Percentiles rank a stretch among this genome's conserved stretches.
Conservation (phyloP, 176 grass and related monocot genomes). For the Leersia perrieri region DNA sequence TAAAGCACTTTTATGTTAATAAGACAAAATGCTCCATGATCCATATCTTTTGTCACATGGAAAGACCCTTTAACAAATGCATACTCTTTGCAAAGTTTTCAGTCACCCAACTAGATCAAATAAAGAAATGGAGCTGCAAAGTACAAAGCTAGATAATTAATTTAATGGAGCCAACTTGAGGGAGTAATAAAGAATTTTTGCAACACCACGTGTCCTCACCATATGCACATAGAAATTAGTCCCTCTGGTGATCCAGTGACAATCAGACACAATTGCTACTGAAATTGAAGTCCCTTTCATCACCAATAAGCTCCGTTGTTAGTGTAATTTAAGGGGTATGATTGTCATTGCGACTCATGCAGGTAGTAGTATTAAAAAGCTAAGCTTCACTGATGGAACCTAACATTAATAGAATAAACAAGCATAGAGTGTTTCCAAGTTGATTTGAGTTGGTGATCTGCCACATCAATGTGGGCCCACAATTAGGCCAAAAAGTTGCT, state of each 20-base stretch:
- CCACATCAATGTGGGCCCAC: slow-evolving; percentile 47
- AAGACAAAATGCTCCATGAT: slow-evolving; percentile 37
- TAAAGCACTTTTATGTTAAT: neutral
- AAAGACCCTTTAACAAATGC: slow-evolving; percentile 31
- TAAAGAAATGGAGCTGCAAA: slow-evolving; percentile 18
- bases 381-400: slow-evolving; percentile 8
- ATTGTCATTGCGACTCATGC: neutral
- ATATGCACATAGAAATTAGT: neutral
- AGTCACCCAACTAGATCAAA: slow-evolving; percentile 18
- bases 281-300: neutral
- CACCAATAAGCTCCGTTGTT: neutral
- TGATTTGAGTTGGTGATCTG: slow-evolving; percentile 45
- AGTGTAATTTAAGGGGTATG: neutral
- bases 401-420: slow-evolving; percentile 27
- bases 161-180: slow-evolving; percentile 13
- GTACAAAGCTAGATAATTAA: slow-evolving; percentile 13
- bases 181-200: neutral
- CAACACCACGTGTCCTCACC: neutral
- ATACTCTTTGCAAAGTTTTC: neutral
- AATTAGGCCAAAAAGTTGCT: slow-evolving; percentile 54
- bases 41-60: slow-evolving; percentile 42
- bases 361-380: neutral
- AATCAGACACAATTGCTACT: neutral
- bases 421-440: slow-evolving; percentile 55
- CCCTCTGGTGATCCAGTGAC: neutral